A percentile compares a stretch with the other conserved stretches of the same genome.
Conservation (phyloP, 305 asterid species). For the Solanum hybrid region DNA sequence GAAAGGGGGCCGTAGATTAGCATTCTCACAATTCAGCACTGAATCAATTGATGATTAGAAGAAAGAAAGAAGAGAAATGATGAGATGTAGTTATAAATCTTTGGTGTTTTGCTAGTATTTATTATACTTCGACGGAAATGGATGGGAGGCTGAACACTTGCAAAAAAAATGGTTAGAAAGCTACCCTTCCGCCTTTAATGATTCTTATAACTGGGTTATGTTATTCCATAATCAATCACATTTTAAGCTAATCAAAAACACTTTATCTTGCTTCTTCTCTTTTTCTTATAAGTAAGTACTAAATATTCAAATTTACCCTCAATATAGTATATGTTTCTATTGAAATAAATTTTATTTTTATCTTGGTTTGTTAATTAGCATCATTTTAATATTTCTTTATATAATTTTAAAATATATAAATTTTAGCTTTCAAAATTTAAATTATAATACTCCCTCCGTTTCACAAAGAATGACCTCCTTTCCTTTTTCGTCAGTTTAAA, state of each 20-base stretch:
- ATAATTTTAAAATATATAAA: not conserved
- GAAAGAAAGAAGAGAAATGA: not conserved
- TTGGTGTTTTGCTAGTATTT: not conserved
- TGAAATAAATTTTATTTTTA: too few relatives aligned
- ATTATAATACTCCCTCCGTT: not conserved
- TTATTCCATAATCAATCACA: not conserved
- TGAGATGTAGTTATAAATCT: not conserved
- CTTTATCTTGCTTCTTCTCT: not conserved
- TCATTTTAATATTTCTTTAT: too few relatives aligned
- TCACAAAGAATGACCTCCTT: too few relatives aligned
- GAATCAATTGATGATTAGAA: not conserved
- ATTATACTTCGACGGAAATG: not conserved
- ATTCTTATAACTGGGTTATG: not conserved
- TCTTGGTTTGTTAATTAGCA: not conserved
- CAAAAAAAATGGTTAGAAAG: not conserved
- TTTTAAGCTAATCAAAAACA: not conserved
- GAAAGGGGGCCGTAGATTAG: conserved; percentile 5
- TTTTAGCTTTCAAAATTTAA: not conserved
- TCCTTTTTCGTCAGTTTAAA: too few relatives aligned
- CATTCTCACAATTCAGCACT: not conserved
- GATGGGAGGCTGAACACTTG: not conserved
- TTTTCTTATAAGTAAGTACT: not conserved
- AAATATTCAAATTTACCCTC: not conserved
- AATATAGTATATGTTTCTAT: not conserved
- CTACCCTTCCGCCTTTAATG: not conserved